Evolutionary conservation across 371 early-diverging fungal genomes (phyloP), one percentile per base, ranked within the genome.

Genomic region (Zopfochytrium polystomum): DNA sequence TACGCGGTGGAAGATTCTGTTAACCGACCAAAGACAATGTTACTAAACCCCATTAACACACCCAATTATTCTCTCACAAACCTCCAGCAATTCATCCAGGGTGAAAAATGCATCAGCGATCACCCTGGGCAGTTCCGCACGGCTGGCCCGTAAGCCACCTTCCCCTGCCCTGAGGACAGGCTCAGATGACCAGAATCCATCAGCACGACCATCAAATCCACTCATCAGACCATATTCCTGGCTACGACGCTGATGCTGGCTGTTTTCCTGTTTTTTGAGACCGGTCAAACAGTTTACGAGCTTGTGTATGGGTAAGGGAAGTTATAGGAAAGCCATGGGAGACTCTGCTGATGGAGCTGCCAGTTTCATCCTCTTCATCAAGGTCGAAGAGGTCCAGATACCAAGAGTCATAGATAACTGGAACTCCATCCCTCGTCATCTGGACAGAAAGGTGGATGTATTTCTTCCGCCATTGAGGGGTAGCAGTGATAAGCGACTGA

Each of bases 361-460:
- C 11, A 42, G 52, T 52, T 1, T 27, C 26, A 0, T 33, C 52
- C n/a, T 30, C 33, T 52, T 52, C 32, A 35, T 34, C 42, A 9
- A 20, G n/a, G 30, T 58, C 58, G 30, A 35, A 25, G 9, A 81
- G 73, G 13, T 83, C 78, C n/a, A 89, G 66, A 47, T 76, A 76
- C 70, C 74, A 79, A 49, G 87, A 73, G 9, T 88, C 80, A 77
- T 83, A 92, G 1, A 98, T 87, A 25, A 98, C 89, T 1, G 98
- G 92, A 0, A 92, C 80, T 9, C 81, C 71, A 65, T 99, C 97
- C 48, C 84, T 79, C 7, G 98, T 95, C 9, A 96, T 72, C 59
- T 98, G 97, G 22, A 96, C 88, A 5, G 85, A 85, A 1, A 96
- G 82, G 57, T 90, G 88, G 2, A 96, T 62, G 71, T 78, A 81